Evolutionary conservation across 2,329 filamentous ascomycete genomes (phyloP).

Genomic region (Scedosporium aurantiacum): DNA sequence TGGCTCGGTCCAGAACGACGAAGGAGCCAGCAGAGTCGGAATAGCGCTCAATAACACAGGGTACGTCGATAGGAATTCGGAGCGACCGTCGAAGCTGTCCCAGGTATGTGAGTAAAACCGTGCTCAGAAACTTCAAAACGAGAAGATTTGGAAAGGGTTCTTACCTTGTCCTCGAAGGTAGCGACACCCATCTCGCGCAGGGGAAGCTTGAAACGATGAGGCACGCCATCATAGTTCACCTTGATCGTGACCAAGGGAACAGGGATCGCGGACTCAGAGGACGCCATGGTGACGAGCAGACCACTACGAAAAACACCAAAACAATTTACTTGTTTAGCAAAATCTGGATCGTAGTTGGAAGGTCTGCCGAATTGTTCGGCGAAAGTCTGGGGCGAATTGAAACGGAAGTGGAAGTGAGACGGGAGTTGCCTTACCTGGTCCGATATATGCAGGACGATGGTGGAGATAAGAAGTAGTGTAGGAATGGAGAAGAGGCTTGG

Average conservation of each 20-base stretch:
- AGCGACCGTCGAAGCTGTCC: constrained; percentile 24
- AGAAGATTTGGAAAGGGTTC: constrained; percentile 17
- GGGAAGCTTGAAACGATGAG: constrained; percentile 79
- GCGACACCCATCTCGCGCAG: constrained; percentile 69
- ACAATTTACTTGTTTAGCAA: no score
- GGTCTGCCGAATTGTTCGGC: no score
- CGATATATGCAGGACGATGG: neutral
- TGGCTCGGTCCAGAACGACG: constrained; percentile 66
- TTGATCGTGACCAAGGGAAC: constrained; percentile 61
- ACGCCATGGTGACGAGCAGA: neutral
- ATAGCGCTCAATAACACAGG: constrained; percentile 72
- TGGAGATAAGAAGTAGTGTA: neutral
- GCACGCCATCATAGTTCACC: constrained; percentile 63
- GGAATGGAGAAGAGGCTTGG: no score
- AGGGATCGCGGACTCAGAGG: constrained; percentile 1
- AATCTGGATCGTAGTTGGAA: no score
- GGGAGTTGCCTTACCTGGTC: neutral
- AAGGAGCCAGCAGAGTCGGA: constrained; percentile 83
- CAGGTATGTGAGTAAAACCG: neutral
- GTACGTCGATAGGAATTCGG: constrained; percentile 19
- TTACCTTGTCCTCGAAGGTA: constrained; percentile 73
- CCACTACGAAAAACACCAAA: neutral
- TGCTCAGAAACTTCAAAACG: neutral
- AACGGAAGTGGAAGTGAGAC: neutral
- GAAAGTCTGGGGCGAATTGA: no score